Evolutionary conservation across 75 land plant species (phyloP), one percentile per base, ranked within the genome.

Genomic region (Pseudotsuga menziesii): DNA sequence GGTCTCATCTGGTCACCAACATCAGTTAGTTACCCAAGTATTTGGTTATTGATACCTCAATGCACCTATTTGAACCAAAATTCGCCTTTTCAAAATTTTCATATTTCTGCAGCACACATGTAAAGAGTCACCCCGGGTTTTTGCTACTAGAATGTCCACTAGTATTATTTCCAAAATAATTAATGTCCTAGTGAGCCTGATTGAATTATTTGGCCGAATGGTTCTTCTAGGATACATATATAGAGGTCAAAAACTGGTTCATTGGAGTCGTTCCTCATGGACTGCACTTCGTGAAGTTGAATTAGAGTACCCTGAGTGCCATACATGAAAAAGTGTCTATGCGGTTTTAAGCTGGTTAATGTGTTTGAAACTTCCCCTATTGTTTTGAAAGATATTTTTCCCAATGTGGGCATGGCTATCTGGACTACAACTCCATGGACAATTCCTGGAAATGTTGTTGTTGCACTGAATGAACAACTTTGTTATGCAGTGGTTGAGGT

Each of bases 391-490:
- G 86, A 83, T 12, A 84, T 83, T 81, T 70, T 90, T 67, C 94
- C 97, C 23, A 70, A 83, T 78, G 78, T 97, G 74, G 85, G 80
- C 73, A 74, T 97, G 77, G 94, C 97, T 72, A 88, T 97, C 57
- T 97, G 97, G 99, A 97, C 99, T 36, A 97, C 99, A 64, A 97
- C 99, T n/a, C 99, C 99, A 19, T 97, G 97, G 97, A 97, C 97
- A n/a, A 86, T 97, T 64, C 99, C 97, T 71, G 94, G 88, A 67
- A 97, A 97, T 90, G 93, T 94, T 29, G 32, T 0, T 85, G 98
- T 97, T 84, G 98, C 99, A 44, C 98, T 94, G 63, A 97, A 97
- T 86, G 87, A 85, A 20, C 83, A 84, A 78, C 94, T 97, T 76
- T 72, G 81, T 4, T 97, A 97, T 84, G 88, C 91, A 52, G 88